Evolutionary conservation across 2,329 filamentous ascomycete genomes (phyloP).

Genomic region (Ascochyta fabae): DNA sequence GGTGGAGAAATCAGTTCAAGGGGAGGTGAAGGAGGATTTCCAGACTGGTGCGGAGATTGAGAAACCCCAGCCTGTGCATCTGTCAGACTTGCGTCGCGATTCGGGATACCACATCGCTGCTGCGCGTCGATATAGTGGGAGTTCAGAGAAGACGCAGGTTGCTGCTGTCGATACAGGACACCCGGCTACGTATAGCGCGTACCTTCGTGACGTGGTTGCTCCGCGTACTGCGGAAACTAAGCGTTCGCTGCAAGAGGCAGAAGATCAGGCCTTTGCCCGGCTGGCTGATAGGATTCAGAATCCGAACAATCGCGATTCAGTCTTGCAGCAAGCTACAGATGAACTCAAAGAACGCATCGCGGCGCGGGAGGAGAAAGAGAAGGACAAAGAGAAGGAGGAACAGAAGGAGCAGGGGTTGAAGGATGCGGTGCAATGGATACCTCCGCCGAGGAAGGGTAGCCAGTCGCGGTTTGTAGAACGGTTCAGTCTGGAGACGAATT

Average conservation of each 20-base stretch:
- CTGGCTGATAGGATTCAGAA: background rate
- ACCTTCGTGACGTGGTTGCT: too few relatives aligned
- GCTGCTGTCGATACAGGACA: background rate
- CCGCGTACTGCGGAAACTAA: background rate
- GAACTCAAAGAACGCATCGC: background rate
- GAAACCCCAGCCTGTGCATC: background rate
- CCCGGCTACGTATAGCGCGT: background rate
- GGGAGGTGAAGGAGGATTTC: background rate
- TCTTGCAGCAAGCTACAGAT: background rate
- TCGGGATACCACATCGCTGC: background rate
- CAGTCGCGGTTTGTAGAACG: constrained; percentile 4
- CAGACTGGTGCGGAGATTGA: background rate
- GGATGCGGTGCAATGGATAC: background rate
- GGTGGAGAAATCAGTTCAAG: background rate
- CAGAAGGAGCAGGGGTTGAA: too few relatives aligned
- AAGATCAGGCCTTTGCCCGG: background rate
- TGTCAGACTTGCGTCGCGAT: background rate
- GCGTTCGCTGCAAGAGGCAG: background rate
- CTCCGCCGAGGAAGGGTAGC: background rate
- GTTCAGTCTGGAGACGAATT: background rate
- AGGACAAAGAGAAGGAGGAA: background rate
- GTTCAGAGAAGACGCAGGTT: background rate
- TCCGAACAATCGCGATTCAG: background rate
- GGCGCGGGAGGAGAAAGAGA: background rate
- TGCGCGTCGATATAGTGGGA: background rate